These are phyloP conservation scores for Dendrocalamus latiflorus DNA, from an alignment of 202 grass and related monocot species.

Conservation along the genomic window DNA sequence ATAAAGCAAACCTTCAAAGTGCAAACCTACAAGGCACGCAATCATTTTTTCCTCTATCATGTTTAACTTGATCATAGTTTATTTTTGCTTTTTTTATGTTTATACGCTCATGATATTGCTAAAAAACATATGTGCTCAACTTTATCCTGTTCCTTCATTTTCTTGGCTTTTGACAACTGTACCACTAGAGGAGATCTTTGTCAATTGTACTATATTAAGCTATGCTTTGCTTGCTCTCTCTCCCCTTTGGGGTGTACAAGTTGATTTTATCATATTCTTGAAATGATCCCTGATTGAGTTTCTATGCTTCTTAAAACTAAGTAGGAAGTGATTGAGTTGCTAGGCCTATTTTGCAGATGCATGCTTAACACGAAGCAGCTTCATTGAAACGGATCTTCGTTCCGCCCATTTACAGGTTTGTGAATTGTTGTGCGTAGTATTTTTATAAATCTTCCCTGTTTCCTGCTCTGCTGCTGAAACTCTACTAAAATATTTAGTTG, in stretches of 20 bases:
- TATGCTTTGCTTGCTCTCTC: neutral
- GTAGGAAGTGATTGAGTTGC: neutral
- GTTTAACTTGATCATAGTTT: no score
- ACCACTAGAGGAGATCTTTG: neutral
- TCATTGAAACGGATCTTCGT: slow-evolving; percentile 70
- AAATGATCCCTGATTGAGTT: neutral
- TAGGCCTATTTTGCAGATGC: slow-evolving; percentile 63
- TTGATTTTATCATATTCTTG: slow-evolving; percentile 1
- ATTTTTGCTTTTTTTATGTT: no score
- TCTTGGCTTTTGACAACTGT: neutral
- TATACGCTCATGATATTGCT: no score
- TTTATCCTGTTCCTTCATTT: no score
- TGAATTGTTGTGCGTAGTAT: neutral
- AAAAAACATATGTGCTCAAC: no score
- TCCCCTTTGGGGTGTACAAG: neutral
- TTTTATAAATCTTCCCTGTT: neutral
- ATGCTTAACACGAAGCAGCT: slow-evolving; percentile 52
- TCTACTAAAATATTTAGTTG: neutral
- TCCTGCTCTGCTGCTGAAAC: slow-evolving; percentile 6
- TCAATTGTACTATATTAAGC: neutral
- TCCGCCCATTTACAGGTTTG: slow-evolving; percentile 64
- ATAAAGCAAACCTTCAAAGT: slow-evolving; percentile 89
- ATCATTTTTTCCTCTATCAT: no score
- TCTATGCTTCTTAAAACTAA: neutral
- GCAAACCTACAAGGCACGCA: slow-evolving; percentile 79